These are phyloP conservation scores for Leucosporidium yakuticum DNA, from an alignment of 768 basidiomycete genomes.

Conservation along the genomic window DNA sequence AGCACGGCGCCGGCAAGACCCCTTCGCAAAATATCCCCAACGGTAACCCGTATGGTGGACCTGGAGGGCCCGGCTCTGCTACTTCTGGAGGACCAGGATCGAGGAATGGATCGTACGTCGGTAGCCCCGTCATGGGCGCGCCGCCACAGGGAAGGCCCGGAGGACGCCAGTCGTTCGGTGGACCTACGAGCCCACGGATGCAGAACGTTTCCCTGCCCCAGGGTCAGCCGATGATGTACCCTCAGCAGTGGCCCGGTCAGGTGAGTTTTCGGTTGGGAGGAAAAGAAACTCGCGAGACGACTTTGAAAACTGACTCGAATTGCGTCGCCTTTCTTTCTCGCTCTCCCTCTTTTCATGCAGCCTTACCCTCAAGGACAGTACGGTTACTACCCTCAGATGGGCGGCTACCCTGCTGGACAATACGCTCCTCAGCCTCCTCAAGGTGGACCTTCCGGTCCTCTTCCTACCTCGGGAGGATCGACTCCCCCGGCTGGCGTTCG, in stretches of 20 bases:
- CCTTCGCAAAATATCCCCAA: constrained; percentile 35
- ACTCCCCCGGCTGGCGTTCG: constrained; percentile 23
- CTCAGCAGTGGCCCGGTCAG: constrained; percentile 6
- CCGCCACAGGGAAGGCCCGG: constrained; percentile 9
- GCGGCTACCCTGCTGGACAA: neutral
- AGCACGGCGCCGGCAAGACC: constrained; percentile 13
- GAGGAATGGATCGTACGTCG: constrained; percentile 26
- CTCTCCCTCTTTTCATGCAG: neutral
- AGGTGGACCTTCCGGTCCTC: neutral
- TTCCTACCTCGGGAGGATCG: constrained; percentile 11
- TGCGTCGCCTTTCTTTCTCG: neutral
- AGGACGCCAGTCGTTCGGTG: constrained; percentile 11
- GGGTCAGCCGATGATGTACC: constrained; percentile 20
- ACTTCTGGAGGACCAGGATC: constrained; percentile 5
- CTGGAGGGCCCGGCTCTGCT: constrained; percentile 18
- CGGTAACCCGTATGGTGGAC: constrained; percentile 29
- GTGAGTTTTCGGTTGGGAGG: constrained; percentile 2
- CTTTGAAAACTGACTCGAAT: neutral
- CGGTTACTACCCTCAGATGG: constrained; percentile 3
- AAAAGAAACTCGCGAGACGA: neutral
- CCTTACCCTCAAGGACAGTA: constrained; percentile 4
- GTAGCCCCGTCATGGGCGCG: constrained; percentile 15
- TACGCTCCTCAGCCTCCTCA: constrained; percentile 2
- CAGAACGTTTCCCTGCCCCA: constrained; percentile 7
- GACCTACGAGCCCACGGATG: constrained; percentile 29